phyloP scores from a whole-genome alignment of 768 basidiomycete species.

The Hirschioporus abietinus region DNA sequence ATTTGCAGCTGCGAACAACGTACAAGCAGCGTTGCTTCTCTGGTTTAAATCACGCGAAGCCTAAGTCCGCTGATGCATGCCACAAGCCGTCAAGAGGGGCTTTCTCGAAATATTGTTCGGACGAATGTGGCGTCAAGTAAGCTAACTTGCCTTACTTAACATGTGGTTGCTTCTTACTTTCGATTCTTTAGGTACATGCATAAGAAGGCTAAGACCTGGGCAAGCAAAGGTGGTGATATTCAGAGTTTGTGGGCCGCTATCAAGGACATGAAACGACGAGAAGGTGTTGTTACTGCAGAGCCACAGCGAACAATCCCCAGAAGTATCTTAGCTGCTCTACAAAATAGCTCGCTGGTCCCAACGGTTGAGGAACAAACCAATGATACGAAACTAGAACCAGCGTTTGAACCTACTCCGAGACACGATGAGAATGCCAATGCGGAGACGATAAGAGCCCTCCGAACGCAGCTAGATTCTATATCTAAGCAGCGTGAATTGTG shows the following conservation, averaged over 20 bases:
- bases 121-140: constrained; percentile 64
- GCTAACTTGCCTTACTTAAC: background rate
- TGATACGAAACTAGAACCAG: constrained; percentile 8
- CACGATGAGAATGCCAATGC: constrained; percentile 42
- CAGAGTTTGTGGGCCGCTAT: constrained; percentile 71
- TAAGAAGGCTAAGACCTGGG: constrained; percentile 55
- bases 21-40: constrained; percentile 77
- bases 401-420: constrained; percentile 25
- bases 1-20: constrained; percentile 60
- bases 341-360: constrained; percentile 11
- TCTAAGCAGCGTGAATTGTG: constrained; percentile 57
- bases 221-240: constrained; percentile 56
- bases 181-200: constrained; percentile 48
- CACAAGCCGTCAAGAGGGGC: constrained; percentile 75
- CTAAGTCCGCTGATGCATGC: constrained; percentile 61
- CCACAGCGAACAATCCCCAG: constrained; percentile 19
- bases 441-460: constrained; percentile 47
- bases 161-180: constrained; percentile 5
- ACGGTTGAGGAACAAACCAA: constrained; percentile 10
- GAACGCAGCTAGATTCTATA: constrained; percentile 48
- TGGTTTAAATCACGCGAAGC: constrained; percentile 59
- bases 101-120: constrained; percentile 90
- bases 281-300: constrained; percentile 55
- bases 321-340: constrained; percentile 15
- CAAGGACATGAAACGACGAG: constrained; percentile 60